phyloP scores from a whole-genome alignment of 2,329 filamentous ascomycete species.

The Xylaria sp. region DNA sequence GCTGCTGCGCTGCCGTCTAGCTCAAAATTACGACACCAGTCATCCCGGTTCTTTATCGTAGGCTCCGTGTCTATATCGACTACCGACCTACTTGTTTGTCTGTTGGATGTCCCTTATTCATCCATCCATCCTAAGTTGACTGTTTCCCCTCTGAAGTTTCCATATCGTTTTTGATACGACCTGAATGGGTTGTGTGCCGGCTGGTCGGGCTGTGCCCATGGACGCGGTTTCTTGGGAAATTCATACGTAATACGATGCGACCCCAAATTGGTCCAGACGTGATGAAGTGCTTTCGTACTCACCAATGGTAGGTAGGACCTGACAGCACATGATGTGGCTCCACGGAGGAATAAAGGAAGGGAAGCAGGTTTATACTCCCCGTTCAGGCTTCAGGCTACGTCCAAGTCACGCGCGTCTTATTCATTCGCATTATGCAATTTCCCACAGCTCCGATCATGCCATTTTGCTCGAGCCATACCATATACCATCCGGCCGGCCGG shows the following conservation, averaged over 20 bases:
- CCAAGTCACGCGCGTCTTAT: background rate
- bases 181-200: background rate
- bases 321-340: background rate
- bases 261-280: background rate
- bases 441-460: background rate
- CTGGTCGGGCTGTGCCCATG: background rate
- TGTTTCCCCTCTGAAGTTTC: background rate
- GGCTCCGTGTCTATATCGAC: background rate
- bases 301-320: background rate
- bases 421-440: background rate
- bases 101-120: background rate
- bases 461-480: background rate
- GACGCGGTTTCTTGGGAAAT: background rate
- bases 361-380: background rate
- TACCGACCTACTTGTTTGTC: background rate
- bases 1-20: background rate
- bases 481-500: background rate
- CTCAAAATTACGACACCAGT: background rate
- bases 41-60: constrained; percentile 4
- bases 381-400: background rate
- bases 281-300: background rate
- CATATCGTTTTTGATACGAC: background rate
- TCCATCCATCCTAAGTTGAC: background rate
- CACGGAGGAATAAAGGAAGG: background rate
- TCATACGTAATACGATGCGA: background rate